Percentiles rank a stretch among this genome's conserved stretches.
These are phyloP conservation scores for Chalara sp. DNA, from an alignment of 2,329 filamentous ascomycete species.

Conservation along the genomic window DNA sequence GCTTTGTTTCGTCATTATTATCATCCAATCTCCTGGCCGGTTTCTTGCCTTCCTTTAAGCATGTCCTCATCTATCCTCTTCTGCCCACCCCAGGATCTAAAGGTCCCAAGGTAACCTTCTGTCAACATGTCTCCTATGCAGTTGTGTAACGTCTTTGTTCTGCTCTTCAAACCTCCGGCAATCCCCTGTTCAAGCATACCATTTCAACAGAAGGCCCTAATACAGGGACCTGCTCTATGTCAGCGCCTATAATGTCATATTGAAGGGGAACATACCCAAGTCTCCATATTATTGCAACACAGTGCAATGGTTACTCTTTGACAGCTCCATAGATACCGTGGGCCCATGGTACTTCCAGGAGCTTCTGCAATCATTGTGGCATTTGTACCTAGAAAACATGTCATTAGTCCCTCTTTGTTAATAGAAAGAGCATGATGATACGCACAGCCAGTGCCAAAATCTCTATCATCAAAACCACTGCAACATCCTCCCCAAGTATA, in stretches of 20 bases:
- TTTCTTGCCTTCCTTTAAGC: no score
- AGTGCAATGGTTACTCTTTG: background rate
- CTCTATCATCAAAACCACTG: background rate
- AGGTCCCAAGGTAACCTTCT: no score
- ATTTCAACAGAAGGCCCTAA: background rate
- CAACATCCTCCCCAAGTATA: background rate
- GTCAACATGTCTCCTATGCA: no score
- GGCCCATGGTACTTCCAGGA: background rate
- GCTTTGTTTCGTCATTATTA: no score
- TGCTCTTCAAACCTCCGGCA: no score
- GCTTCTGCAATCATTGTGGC: background rate
- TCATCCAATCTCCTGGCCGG: no score
- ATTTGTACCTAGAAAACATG: background rate
- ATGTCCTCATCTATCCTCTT: no score
- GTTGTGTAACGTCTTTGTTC: no score
- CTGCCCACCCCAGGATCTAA: no score
- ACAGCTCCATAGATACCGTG: background rate
- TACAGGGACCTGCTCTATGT: background rate
- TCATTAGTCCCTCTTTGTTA: background rate
- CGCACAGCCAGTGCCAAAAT: background rate
- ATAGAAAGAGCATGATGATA: background rate
- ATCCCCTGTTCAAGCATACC: no score
- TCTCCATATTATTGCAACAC: background rate
- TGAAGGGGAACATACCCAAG: background rate
- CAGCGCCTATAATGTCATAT: background rate